Evolutionary conservation across 1,139 yeast species (phyloP).

Genomic region (Sugiyamaella castrensis): DNA sequence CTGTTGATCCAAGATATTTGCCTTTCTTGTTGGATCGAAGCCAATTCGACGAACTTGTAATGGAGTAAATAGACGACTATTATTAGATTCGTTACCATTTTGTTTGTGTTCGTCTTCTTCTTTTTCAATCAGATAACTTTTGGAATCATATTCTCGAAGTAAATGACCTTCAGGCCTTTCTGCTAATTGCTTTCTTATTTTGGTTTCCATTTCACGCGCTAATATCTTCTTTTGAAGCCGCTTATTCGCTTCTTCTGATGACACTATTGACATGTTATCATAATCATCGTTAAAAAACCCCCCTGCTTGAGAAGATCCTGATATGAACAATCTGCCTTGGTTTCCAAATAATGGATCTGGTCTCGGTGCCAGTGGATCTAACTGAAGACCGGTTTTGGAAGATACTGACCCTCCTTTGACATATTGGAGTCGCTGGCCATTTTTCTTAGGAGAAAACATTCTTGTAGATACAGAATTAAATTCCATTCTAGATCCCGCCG

Average conservation of each 20-base stretch:
- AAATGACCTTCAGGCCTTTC: conserved; percentile 33
- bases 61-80: conserved; percentile 29
- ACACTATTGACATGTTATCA: conserved; percentile 16
- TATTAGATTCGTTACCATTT: conserved; percentile 27
- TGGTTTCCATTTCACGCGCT: conserved; percentile 27
- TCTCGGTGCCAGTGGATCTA: conserved; percentile 13
- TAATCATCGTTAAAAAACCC: conserved; percentile 25
- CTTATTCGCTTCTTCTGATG: conserved; percentile 7
- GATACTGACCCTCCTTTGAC: conserved; percentile 34
- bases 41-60: conserved; percentile 35
- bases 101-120: conserved; percentile 28
- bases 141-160: conserved; percentile 30
- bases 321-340: conserved; percentile 28
- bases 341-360: conserved; percentile 8
- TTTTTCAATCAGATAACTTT: conserved; percentile 33
- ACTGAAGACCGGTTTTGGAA: conserved; percentile 17
- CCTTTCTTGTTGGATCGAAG: conserved; percentile 34
- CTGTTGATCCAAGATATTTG: not conserved
- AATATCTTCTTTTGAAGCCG: conserved; percentile 9
- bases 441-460: conserved; percentile 30
- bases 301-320: conserved; percentile 9
- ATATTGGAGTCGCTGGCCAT: conserved; percentile 37
- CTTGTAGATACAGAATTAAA: conserved; percentile 45
- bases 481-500: conserved; percentile 56
- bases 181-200: conserved; percentile 31